A percentile compares a stretch with the other conserved stretches of the same genome.
phyloP scores from a whole-genome alignment of 2,329 filamentous ascomycete genomes.

The Arthrobotrys megalospora region DNA sequence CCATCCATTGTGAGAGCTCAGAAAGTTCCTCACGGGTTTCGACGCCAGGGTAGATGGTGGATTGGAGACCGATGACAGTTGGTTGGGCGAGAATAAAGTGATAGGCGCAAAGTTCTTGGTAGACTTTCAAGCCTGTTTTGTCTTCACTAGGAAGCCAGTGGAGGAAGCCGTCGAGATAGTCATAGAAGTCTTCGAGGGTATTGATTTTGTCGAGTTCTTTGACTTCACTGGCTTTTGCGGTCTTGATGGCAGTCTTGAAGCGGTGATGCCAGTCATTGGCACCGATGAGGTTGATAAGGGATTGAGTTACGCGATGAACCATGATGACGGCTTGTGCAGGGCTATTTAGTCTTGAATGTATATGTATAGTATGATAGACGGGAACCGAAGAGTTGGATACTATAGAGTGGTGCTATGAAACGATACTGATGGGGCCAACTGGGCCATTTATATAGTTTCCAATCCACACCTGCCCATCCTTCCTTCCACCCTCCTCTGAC shows the following conservation, averaged over 20 bases:
- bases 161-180: constrained; percentile 65
- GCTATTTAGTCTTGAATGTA: neutral
- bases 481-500: no score
- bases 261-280: constrained; percentile 58
- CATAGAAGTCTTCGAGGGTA: constrained; percentile 54
- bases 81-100: constrained; percentile 68
- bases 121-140: constrained; percentile 66
- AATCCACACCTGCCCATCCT: no score
- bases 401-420: no score
- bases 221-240: constrained; percentile 52
- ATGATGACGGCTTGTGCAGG: constrained; percentile 7
- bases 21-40: constrained; percentile 65
- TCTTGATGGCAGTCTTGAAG: constrained; percentile 57
- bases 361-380: neutral
- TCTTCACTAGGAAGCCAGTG: constrained; percentile 68
- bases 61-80: constrained; percentile 65
- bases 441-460: no score
- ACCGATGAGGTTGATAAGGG: constrained; percentile 58
- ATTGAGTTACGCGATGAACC: constrained; percentile 42
- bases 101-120: constrained; percentile 67
- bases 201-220: constrained; percentile 60
- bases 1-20: constrained; percentile 67
- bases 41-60: constrained; percentile 65
- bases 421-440: no score
- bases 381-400: no score